Conservation (phyloP, 257 asterid species). For the Plantago ovata region DNA sequence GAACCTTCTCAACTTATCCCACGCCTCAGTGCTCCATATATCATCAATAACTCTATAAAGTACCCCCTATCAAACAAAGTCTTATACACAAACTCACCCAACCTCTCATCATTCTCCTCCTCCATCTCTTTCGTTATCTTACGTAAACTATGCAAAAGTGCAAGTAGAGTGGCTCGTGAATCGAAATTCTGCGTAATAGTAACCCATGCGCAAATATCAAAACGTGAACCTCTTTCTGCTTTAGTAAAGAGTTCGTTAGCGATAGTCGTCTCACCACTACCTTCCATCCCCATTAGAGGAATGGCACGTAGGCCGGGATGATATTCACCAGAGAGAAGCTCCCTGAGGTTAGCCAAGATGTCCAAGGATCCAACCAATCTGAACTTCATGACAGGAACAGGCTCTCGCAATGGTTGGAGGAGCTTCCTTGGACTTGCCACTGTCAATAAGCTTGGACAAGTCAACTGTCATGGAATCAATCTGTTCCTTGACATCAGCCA, state of each 20-base stretch:
- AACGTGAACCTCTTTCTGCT: neutral
- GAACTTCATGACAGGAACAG: neutral
- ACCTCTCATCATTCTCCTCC: constrained; percentile 6
- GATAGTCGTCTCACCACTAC: constrained; percentile 15
- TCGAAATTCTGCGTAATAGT: constrained; percentile 5
- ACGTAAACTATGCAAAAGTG: neutral
- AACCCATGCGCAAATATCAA: constrained; percentile 15
- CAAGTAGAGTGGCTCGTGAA: neutral
- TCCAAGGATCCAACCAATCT: neutral
- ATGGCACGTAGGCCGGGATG: neutral
- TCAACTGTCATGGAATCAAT: neutral
- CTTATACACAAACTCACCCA: constrained; percentile 11
- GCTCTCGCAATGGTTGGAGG: neutral
- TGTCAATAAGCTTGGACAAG: neutral
- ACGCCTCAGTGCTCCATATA: constrained; percentile 13
- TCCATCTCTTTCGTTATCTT: neutral
- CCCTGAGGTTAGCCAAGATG: neutral
- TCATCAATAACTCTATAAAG: constrained; percentile 25
- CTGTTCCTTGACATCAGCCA: neutral
- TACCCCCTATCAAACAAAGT: constrained; percentile 18
- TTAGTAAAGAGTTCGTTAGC: neutral
- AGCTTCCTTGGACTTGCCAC: neutral
- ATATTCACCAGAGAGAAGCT: neutral
- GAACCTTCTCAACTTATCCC: constrained; percentile 17
- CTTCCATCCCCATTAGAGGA: constrained; percentile 16